Base-by-base conservation (phyloP, 495 filamentous ascomycete genomes). In the Daldinia loculata region DNA sequence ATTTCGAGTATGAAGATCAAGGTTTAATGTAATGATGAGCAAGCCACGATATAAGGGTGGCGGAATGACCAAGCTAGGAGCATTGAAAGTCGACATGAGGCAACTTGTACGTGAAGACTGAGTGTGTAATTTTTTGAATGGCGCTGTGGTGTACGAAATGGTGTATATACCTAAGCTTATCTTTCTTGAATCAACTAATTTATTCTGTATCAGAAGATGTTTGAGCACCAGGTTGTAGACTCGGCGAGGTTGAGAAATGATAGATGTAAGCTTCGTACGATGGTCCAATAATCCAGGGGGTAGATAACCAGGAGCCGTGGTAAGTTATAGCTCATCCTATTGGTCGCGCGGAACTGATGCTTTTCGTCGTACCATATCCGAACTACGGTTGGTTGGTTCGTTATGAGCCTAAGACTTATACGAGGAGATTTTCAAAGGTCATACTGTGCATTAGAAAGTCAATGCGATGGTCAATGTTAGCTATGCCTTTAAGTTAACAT, bases 1-100 rank as follows among this genome's bases (percentile, higher is more conserved):
- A 63, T 72, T 14, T 64, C 69, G 4, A 51, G 65, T 36, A 60
- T 62, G n/a, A 69, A 77, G 32, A 61, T 64, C 38, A 66, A 51
- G 48, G 38, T 67, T 36, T 72, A 48, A 67, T 39, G 11, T 7
- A 34, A 14, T 12, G 14, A 34, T 51, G 24, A 14, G 19, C 29
- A 24, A 26, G 15, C 45, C 24, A 65, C 59, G 26, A 29, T 48
- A 39, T 57, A 12, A 15, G 6, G 7, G 36, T 12, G 43, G 19
- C 4, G 43, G 17, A 22, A 48, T 22, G 50, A 45, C 56, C 34
- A 58, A 56, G 17, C n/a, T 36, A 19, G 17, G 22, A 26, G 17
- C 11, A 38, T 32, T 39, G 32, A 34, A 29, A 30, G 12, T 22
- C 17, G 55, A 36, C 32, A 48, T 22, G 43, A 19, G 43, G 19